phyloP scores from a whole-genome alignment of 2,329 filamentous ascomycete genomes.

The Epichloe gansuensis region DNA sequence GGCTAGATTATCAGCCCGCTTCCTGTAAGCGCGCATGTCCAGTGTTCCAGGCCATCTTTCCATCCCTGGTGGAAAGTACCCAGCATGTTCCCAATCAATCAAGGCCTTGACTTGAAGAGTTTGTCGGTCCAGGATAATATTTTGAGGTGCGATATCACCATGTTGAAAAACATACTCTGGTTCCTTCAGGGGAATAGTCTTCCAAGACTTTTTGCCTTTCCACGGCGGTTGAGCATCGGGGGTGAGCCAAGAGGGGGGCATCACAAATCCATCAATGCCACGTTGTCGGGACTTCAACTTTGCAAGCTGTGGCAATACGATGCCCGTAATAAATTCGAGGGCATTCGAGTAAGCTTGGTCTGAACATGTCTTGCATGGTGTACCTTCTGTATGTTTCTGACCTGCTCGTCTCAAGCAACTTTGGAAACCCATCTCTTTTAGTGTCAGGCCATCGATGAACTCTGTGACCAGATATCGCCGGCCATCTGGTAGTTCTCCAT shows the following conservation, averaged over 20 bases:
- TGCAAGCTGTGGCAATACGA: slow-evolving; percentile 6
- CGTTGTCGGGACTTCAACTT: slow-evolving; percentile 2
- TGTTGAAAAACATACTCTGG: slow-evolving; percentile 8
- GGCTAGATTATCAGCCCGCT: neutral
- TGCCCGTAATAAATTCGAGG: slow-evolving; percentile 2
- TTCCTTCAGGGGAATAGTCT: slow-evolving; percentile 2
- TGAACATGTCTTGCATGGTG: slow-evolving; percentile 3
- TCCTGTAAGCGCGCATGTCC: slow-evolving; percentile 2
- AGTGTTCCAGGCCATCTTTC: slow-evolving; percentile 8
- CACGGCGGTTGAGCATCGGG: slow-evolving; percentile 5
- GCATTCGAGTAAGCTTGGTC: slow-evolving; percentile 6
- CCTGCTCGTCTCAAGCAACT: neutral
- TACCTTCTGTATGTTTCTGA: slow-evolving; percentile 1
- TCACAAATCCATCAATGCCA: slow-evolving; percentile 9
- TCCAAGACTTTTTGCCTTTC: slow-evolving; percentile 3
- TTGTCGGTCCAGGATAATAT: slow-evolving; percentile 5
- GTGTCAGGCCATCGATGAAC: slow-evolving; percentile 1
- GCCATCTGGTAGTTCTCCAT: slow-evolving; percentile 6
- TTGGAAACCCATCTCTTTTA: neutral
- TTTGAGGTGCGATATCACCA: slow-evolving; percentile 6
- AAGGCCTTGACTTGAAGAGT: slow-evolving; percentile 8
- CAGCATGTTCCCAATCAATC: slow-evolving; percentile 9
- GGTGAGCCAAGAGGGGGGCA: slow-evolving; percentile 8
- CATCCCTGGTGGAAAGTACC: slow-evolving; percentile 7
- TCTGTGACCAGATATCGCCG: slow-evolving; percentile 6